Percentiles rank a stretch among this genome's conserved stretches.
Evolutionary conservation across 2,329 filamentous ascomycete species (phyloP).

Genomic region (Botrytis fabae): DNA sequence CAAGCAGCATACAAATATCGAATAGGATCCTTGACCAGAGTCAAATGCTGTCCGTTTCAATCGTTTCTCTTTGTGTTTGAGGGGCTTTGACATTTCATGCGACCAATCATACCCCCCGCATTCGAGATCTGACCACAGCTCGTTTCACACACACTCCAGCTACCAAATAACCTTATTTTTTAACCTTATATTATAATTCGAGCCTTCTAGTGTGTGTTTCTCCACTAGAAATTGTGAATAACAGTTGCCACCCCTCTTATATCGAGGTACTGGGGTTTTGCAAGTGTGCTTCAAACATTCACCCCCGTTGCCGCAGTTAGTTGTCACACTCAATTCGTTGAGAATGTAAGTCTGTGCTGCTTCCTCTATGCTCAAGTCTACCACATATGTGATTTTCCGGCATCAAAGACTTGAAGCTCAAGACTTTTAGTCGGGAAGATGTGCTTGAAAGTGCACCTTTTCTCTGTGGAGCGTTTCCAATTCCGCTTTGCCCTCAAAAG

Average conservation of each 20-base stretch:
- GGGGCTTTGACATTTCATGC: constrained; percentile 14
- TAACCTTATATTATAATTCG: background rate
- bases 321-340: background rate
- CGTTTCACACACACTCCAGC: constrained; percentile 14
- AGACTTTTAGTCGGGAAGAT: background rate
- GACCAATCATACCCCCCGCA: background rate
- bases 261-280: background rate
- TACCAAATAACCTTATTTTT: constrained; percentile 12
- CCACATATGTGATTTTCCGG: background rate
- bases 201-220: background rate
- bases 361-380: background rate
- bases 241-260: background rate
- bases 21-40: background rate
- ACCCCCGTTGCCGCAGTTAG: background rate
- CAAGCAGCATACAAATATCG: background rate
- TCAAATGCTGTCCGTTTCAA: constrained; percentile 5
- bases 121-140: background rate
- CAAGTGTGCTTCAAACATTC: constrained; percentile 1
- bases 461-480: constrained; percentile 4
- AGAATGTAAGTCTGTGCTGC: background rate
- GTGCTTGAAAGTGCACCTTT: background rate
- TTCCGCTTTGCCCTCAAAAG: background rate
- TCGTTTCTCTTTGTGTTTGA: constrained; percentile 8
- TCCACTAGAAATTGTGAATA: background rate
- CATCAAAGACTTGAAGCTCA: background rate